Conservation (phyloP, 2,329 filamentous ascomycete species). For the Cercospora zeina region DNA sequence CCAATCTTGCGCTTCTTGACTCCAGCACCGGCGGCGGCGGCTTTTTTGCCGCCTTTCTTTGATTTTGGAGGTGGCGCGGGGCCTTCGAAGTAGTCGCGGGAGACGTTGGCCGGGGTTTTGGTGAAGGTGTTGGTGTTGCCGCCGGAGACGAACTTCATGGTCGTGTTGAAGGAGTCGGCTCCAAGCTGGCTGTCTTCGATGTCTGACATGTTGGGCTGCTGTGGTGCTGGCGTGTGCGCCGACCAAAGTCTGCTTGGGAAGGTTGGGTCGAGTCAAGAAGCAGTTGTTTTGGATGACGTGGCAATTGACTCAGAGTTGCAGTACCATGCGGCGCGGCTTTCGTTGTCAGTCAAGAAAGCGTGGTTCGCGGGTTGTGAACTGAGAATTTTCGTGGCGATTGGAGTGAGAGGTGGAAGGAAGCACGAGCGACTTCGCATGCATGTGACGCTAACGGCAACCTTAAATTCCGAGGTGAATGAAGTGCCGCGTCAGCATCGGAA, state of each 20-base stretch:
- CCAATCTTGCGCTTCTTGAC: constrained; percentile 23
- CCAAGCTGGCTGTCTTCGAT: constrained; percentile 9
- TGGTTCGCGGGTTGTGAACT: background rate
- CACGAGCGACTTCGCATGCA: background rate
- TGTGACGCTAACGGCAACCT: background rate
- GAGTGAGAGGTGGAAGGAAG: background rate
- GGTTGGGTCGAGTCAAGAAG: background rate
- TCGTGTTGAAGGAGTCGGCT: constrained; percentile 14
- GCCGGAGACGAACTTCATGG: constrained; percentile 25
- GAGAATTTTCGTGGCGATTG: background rate
- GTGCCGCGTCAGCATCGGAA: background rate
- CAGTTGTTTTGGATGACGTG: background rate
- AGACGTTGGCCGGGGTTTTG: constrained; percentile 29
- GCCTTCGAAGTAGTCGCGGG: constrained; percentile 20
- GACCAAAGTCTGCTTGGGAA: background rate
- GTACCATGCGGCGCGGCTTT: background rate
- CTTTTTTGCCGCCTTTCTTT: background rate
- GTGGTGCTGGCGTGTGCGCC: background rate
- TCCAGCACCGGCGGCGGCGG: background rate
- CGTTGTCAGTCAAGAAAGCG: background rate
- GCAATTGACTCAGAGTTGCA: background rate
- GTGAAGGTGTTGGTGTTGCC: constrained; percentile 24
- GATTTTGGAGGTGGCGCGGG: constrained; percentile 8
- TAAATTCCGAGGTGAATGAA: background rate
- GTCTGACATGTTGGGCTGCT: background rate